Evolutionary conservation across 768 basidiomycete species (phyloP).

Genomic region (Mycena rebaudengoi): DNA sequence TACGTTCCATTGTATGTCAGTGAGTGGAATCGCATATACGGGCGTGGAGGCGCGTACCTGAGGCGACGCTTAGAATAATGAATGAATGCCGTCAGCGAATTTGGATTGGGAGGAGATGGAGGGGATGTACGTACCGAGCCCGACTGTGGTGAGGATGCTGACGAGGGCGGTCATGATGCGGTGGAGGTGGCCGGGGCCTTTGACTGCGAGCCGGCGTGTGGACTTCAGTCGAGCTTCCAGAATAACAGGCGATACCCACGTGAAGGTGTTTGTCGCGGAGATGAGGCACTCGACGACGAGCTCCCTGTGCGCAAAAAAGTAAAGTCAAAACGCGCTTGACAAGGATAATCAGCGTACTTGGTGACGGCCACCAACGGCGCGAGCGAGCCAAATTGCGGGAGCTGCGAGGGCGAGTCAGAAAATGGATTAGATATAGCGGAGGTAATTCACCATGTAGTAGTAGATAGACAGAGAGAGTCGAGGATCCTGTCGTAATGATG

Average conservation of each 20-base stretch:
- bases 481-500: conserved; percentile 30
- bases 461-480: conserved; percentile 51
- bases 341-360: conserved; percentile 35
- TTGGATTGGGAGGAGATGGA: too few species aligned
- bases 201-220: too few species aligned
- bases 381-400: conserved; percentile 53
- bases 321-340: background rate
- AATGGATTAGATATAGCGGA: background rate
- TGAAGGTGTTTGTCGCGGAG: conserved; percentile 52
- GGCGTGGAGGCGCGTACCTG: too few species aligned
- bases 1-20: background rate
- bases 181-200: too few species aligned
- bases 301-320: conserved; percentile 33
- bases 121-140: too few species aligned
- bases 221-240: background rate
- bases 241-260: conserved; percentile 35
- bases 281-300: conserved; percentile 52
- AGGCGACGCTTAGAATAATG: too few species aligned
- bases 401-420: conserved; percentile 36
- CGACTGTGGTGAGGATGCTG: too few species aligned
- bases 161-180: too few species aligned
- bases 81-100: too few species aligned
- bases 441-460: conserved; percentile 48
- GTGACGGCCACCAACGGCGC: conserved; percentile 47
- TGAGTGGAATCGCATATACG: too few species aligned